Evolutionary conservation across 179 eudicot species (phyloP).

Genomic region (Beta lomatogona): DNA sequence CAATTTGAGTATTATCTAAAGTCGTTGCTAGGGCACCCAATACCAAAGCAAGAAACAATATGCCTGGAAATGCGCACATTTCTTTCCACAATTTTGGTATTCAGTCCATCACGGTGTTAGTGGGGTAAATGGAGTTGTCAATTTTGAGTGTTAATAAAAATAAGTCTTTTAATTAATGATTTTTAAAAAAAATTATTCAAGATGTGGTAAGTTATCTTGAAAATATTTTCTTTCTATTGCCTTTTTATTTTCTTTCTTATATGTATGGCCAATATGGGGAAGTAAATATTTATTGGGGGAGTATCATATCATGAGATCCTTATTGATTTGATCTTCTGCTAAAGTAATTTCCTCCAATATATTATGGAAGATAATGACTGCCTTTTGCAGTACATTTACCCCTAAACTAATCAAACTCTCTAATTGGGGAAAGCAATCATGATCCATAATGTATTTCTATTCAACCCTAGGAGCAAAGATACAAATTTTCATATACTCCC

Average conservation of each 20-base stretch:
- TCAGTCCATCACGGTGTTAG: not conserved
- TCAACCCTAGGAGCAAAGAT: no score
- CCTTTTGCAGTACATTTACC: not conserved
- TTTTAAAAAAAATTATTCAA: no score
- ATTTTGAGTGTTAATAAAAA: no score
- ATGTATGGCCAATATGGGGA: not conserved
- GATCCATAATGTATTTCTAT: no score
- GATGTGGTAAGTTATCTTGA: no score
- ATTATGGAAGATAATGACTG: not conserved
- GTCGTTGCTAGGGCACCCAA: conserved; percentile 2
- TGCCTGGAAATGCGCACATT: not conserved
- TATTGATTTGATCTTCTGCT: not conserved
- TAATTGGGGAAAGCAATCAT: no score
- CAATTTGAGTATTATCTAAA: not conserved
- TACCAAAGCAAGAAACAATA: not conserved
- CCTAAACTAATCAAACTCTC: no score
- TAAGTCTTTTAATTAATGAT: no score
- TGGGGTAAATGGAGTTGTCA: not conserved
- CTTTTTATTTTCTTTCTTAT: no score
- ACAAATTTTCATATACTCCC: no score
- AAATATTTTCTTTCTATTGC: not conserved
- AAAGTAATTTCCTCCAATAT: not conserved
- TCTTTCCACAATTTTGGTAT: not conserved
- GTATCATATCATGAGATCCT: not conserved
- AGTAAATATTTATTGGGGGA: not conserved